A percentile compares a stretch with the other conserved stretches of the same genome.
Evolutionary conservation across 352 stramenopile genomes (phyloP).

Genomic region (Phytophthora syringae): DNA sequence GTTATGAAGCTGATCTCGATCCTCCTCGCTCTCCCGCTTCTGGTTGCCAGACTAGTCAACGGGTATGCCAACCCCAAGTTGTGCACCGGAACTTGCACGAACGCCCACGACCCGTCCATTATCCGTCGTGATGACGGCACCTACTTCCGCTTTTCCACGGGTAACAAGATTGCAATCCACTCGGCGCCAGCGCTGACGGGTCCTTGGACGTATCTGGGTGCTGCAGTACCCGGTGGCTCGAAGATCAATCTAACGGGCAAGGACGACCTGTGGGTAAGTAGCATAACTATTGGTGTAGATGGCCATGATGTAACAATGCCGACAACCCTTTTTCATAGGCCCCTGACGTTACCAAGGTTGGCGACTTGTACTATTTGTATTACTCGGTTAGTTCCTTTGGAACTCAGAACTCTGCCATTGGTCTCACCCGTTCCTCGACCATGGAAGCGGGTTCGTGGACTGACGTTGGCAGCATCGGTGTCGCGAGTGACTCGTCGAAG

Average conservation of each 20-base stretch:
- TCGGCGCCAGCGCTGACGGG: slow-evolving; percentile 45
- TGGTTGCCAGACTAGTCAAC: slow-evolving; percentile 17
- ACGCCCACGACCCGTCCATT: slow-evolving; percentile 60
- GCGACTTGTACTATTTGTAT: slow-evolving; percentile 62
- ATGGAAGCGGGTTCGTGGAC: slow-evolving; percentile 50
- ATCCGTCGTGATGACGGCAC: slow-evolving; percentile 54
- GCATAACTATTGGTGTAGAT: not conserved
- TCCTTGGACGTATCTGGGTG: slow-evolving; percentile 53
- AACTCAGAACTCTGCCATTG: slow-evolving; percentile 47
- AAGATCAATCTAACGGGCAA: slow-evolving; percentile 54
- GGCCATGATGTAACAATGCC: not conserved
- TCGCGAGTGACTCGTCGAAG: slow-evolving; percentile 33
- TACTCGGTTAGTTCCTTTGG: slow-evolving; percentile 59
- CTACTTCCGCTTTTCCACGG: slow-evolving; percentile 66
- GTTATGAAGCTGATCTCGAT: too few species aligned
- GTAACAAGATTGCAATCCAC: slow-evolving; percentile 59
- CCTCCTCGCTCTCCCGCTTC: slow-evolving; percentile 15
- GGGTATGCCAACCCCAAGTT: slow-evolving; percentile 29
- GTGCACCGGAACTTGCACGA: slow-evolving; percentile 40
- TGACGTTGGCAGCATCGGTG: slow-evolving; percentile 39
- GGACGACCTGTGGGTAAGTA: slow-evolving; percentile 51
- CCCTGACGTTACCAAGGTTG: slow-evolving; percentile 45
- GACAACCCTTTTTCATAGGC: slow-evolving; percentile 16
- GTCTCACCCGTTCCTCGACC: slow-evolving; percentile 41
- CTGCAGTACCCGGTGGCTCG: slow-evolving; percentile 45